A percentile compares a stretch with the other conserved stretches of the same genome.
Evolutionary conservation across 108 stramenopile species (phyloP).

Genomic region (Halocafeteria seosinensis): DNA sequence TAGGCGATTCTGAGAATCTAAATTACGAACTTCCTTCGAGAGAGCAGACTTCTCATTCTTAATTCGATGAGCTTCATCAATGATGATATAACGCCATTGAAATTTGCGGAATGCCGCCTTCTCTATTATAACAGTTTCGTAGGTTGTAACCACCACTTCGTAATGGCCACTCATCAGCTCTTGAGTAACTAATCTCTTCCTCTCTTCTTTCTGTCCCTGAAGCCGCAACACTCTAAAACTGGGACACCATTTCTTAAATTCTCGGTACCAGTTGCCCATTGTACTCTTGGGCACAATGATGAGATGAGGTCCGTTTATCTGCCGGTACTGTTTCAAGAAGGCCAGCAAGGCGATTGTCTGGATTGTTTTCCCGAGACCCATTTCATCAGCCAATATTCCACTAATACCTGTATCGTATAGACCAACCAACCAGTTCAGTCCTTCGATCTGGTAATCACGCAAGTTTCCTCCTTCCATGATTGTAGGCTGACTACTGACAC

Average conservation of each 20-base stretch:
- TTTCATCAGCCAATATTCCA: slow-evolving; percentile 96
- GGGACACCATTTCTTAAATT: slow-evolving; percentile 84
- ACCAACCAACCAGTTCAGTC: slow-evolving; percentile 96
- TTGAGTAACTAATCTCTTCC: slow-evolving; percentile 39
- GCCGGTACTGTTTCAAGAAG: slow-evolving; percentile 56
- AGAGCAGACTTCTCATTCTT: slow-evolving; percentile 85
- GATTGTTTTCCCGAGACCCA: slow-evolving; percentile 77
- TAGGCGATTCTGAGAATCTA: slow-evolving; percentile 59
- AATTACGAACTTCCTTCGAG: slow-evolving; percentile 47
- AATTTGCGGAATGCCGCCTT: slow-evolving; percentile 54
- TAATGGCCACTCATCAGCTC: slow-evolving; percentile 52
- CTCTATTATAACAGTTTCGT: slow-evolving; percentile 68
- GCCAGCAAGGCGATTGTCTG: slow-evolving; percentile 81
- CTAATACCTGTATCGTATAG: slow-evolving; percentile 94
- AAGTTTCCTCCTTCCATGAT: slow-evolving; percentile 62
- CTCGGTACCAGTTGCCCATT: slow-evolving; percentile 87
- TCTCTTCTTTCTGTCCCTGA: slow-evolving; percentile 79
- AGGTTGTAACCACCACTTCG: slow-evolving; percentile 84
- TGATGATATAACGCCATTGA: slow-evolving; percentile 42
- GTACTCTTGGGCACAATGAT: slow-evolving; percentile 84
- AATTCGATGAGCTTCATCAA: slow-evolving; percentile 95
- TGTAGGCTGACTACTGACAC: slow-evolving; percentile 70
- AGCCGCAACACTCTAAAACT: slow-evolving; percentile 59
- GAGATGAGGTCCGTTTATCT: slow-evolving; percentile 39
- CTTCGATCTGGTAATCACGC: slow-evolving; percentile 93